Conservation (phyloP, 176 grass and related monocot species). For the Oryza punctata region DNA sequence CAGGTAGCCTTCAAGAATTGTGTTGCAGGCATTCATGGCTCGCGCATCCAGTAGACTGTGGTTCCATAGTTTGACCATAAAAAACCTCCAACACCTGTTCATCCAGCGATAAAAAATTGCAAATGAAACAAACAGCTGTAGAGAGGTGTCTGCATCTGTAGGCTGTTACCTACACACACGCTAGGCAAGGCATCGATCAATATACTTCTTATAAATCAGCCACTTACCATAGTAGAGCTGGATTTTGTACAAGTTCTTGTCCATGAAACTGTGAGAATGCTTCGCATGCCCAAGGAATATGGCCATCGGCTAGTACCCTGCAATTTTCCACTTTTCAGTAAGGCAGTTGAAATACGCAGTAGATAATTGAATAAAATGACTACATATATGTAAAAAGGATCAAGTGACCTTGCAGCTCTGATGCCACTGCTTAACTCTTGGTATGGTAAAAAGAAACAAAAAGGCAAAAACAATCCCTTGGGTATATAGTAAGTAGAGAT, state of each 20-base stretch:
- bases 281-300: slow-evolving; percentile 93
- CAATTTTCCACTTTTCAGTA: slow-evolving; percentile 15
- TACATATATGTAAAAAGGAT: slow-evolving; percentile 16
- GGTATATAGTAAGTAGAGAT: not conserved
- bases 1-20: slow-evolving; percentile 72
- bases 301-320: slow-evolving; percentile 94
- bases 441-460: not conserved
- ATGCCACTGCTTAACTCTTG: not conserved
- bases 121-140: slow-evolving; percentile 15
- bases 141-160: not conserved
- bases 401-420: not conserved
- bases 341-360: not conserved
- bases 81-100: slow-evolving; percentile 80
- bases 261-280: slow-evolving; percentile 84
- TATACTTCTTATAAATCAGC: not conserved
- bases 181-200: not conserved
- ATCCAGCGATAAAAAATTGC: slow-evolving; percentile 1
- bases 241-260: slow-evolving; percentile 57
- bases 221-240: slow-evolving; percentile 71
- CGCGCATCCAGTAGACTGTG: slow-evolving; percentile 85
- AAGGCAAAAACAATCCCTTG: not conserved
- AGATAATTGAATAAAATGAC: not conserved
- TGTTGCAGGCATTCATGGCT: slow-evolving; percentile 71
- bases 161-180: not conserved
- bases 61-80: slow-evolving; percentile 99